These are phyloP conservation scores for Trametes villosa DNA, from an alignment of 768 basidiomycete species.

Conservation along the genomic window DNA sequence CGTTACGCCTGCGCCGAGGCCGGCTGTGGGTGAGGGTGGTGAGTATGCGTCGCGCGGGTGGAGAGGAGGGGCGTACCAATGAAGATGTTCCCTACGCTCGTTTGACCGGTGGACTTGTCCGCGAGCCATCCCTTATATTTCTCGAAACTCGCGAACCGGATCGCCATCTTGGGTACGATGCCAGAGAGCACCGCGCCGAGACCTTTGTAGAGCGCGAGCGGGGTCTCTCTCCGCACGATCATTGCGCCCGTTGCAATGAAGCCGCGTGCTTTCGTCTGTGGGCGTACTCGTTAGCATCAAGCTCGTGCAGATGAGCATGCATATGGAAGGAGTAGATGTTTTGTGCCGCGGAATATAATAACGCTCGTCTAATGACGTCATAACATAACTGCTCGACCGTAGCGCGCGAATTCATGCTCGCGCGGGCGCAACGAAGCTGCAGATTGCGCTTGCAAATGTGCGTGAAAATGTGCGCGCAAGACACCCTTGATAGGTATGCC, in stretches of 20 bases:
- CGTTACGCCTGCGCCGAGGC: constrained; percentile 92
- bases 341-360: background rate
- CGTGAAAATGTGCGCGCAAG: too few species aligned
- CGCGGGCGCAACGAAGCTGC: too few species aligned
- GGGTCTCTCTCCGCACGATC: constrained; percentile 90
- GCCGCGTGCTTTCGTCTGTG: constrained; percentile 87
- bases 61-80: constrained; percentile 57
- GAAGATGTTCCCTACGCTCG: constrained; percentile 81
- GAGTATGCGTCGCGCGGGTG: background rate
- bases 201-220: constrained; percentile 96
- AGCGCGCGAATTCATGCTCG: too few species aligned
- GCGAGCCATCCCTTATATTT: constrained; percentile 86
- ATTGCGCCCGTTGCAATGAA: constrained; percentile 89
- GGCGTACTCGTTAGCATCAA: background rate
- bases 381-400: background rate
- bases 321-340: too few species aligned
- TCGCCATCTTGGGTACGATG: constrained; percentile 99
- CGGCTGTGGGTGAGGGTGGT: constrained; percentile 55
- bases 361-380: background rate
- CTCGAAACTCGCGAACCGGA: constrained; percentile 98
- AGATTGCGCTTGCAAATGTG: too few species aligned
- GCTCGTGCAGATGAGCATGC: too few species aligned
- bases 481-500: too few species aligned
- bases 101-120: constrained; percentile 76
- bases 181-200: constrained; percentile 95